Evolutionary conservation across 306 rosid species (phyloP), one percentile per base, ranked within the genome.

Genomic region (Prunus armeniaca): DNA sequence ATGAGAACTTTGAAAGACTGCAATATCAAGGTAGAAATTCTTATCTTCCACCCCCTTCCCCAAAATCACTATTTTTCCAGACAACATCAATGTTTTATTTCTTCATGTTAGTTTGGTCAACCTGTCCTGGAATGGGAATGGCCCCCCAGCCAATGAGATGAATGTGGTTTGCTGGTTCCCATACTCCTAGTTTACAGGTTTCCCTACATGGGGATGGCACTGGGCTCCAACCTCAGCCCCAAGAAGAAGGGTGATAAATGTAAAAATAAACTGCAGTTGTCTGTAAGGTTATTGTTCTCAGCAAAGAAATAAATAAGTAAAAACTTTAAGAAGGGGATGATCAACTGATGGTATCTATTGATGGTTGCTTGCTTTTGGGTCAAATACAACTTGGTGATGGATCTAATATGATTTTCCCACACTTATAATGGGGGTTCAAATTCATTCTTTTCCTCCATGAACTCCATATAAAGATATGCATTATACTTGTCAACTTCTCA

Each of bases 1-100:
- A 76, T 90, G 97, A 87, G 97, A 81, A 86, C 93, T 65, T 76
- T 92, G 74, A 92, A 92, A 77, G 97, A 92, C 81, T 70, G 74
- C 86, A 87, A 80, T 76, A 79, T 87, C 43, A 82, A 87, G 92
- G 97, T 92, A 82, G 32, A 25, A 24, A 32, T 73, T 78, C 51
- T 67, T 73, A 73, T 81, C 79, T 75, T 28, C 30, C 30, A 28
- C 30, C 30, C 28, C 30, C 30, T 3, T 3, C 34, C 34, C 34
- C 43, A 47, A 19, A 28, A 2, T 17, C 38, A 61, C 18, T 62
- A 30, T 72, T 41, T 65, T 64, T 17, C 20, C 27, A 56, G 66
- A 20, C 5, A 38, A 57, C 25, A 56, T 38, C 9, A 38, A 4
- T 56, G 12, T 30, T 34, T 25, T 55, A 8, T 62, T 41, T 51